phyloP scores from a whole-genome alignment of 495 filamentous ascomycete species.

The Peziza echinospora region DNA sequence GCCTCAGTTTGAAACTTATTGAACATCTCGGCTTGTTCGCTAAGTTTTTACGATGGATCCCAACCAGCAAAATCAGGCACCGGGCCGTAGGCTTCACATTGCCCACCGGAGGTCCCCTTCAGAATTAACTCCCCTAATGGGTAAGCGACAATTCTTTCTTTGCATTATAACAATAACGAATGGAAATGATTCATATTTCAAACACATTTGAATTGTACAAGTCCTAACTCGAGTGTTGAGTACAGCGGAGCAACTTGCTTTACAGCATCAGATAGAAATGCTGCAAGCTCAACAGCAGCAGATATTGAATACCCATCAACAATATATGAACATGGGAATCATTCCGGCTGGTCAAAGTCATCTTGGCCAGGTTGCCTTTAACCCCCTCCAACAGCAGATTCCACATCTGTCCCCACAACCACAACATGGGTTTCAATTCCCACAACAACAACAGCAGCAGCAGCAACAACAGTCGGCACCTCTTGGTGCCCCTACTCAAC shows the following conservation, averaged over 20 bases:
- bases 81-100: conserved; percentile 80
- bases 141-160: conserved; percentile 40
- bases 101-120: conserved; percentile 93
- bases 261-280: conserved; percentile 96
- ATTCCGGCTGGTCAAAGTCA: conserved; percentile 55
- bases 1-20: neutral
- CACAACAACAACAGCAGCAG: conserved; percentile 49
- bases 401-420: conserved; percentile 48
- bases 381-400: conserved; percentile 40
- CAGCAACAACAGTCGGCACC: conserved; percentile 25
- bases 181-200: conserved; percentile 3
- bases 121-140: conserved; percentile 94
- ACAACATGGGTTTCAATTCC: conserved; percentile 72
- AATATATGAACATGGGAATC: conserved; percentile 94
- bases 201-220: no score
- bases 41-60: conserved; percentile 46
- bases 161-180: conserved; percentile 3
- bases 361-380: conserved; percentile 46
- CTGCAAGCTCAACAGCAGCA: conserved; percentile 97
- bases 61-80: conserved; percentile 51
- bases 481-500: conserved; percentile 55
- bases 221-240: no score
- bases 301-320: conserved; percentile 83
- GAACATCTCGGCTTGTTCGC: neutral
- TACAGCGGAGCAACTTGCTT: conserved; percentile 96